Percentiles rank a stretch among this genome's conserved stretches.
Conservation (phyloP, 768 basidiomycete genomes). For the Tulasnella sp. region DNA sequence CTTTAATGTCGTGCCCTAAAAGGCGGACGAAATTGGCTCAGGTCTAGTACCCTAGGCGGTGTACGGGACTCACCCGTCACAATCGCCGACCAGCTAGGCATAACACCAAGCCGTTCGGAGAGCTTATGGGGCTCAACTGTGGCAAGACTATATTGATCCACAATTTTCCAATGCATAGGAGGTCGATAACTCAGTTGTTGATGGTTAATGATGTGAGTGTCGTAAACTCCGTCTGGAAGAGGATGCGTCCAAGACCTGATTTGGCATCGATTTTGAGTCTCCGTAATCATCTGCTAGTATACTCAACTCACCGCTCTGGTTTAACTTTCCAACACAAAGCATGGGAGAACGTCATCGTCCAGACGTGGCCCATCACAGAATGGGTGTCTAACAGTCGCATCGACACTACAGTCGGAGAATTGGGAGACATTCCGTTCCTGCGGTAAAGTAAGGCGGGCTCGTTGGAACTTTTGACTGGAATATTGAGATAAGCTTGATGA, state of each 20-base stretch:
- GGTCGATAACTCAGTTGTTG: neutral
- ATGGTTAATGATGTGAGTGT: neutral
- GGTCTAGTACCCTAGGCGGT: neutral
- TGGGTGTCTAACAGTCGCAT: neutral
- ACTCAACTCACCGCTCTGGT: neutral
- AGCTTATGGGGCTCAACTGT: neutral
- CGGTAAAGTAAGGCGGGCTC: neutral
- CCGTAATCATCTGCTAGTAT: neutral
- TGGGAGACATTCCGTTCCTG: neutral
- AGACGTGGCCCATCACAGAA: neutral
- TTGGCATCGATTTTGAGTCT: neutral
- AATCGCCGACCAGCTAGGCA: neutral
- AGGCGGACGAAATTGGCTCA: neutral
- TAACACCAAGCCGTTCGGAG: neutral
- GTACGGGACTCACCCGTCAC: neutral
- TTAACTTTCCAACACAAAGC: neutral
- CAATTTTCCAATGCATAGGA: neutral
- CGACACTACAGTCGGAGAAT: neutral
- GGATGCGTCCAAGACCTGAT: neutral
- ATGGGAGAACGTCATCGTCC: slow-evolving; percentile 5
- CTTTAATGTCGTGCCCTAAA: neutral
- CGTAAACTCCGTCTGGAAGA: neutral
- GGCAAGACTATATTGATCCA: neutral
- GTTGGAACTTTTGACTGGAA: neutral
- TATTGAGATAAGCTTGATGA: slow-evolving; percentile 9